phyloP scores from a whole-genome alignment of 164 flowering plant genomes.

The Vitis rotundifolia region DNA sequence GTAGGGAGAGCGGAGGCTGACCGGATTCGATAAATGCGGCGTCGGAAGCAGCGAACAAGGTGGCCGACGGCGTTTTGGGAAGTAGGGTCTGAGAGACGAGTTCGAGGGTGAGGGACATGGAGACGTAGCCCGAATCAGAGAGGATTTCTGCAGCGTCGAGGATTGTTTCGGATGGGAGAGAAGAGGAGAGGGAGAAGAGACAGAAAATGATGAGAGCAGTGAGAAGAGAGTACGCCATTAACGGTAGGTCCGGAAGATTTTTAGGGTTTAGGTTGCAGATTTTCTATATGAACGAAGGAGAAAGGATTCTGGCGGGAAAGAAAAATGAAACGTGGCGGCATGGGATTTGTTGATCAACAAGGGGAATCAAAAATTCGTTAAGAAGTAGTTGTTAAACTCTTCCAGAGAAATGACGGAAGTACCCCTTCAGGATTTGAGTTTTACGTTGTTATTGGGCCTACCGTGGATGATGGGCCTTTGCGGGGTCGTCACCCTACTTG shows the following conservation, averaged over 20 bases:
- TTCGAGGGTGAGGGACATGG: constrained; percentile 33
- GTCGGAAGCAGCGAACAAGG: constrained; percentile 61
- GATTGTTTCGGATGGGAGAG: constrained; percentile 21
- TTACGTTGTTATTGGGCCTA: too few species aligned
- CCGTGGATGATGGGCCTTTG: too few species aligned
- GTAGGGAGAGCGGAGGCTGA: constrained; percentile 49
- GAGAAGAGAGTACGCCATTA: constrained; percentile 21
- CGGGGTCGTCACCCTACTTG: too few species aligned
- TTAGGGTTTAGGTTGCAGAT: neutral
- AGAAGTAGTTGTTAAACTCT: too few species aligned
- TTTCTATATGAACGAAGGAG: neutral
- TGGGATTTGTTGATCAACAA: neutral
- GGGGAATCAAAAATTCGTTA: too few species aligned
- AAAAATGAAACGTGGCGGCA: neutral
- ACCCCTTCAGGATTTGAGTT: too few species aligned
- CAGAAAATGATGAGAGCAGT: constrained; percentile 9
- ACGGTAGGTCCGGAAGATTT: constrained; percentile 2
- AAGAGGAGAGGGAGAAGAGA: constrained; percentile 14
- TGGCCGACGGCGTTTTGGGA: constrained; percentile 21
- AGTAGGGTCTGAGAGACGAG: constrained; percentile 14
- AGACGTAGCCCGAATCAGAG: constrained; percentile 32
- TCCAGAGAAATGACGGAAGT: too few species aligned
- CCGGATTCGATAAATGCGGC: constrained; percentile 41
- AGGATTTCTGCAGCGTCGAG: constrained; percentile 26
- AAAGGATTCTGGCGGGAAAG: constrained; percentile 18